Evolutionary conservation across 805 yeast species (phyloP).

Genomic region (Blastobotrys mokoenaii): DNA sequence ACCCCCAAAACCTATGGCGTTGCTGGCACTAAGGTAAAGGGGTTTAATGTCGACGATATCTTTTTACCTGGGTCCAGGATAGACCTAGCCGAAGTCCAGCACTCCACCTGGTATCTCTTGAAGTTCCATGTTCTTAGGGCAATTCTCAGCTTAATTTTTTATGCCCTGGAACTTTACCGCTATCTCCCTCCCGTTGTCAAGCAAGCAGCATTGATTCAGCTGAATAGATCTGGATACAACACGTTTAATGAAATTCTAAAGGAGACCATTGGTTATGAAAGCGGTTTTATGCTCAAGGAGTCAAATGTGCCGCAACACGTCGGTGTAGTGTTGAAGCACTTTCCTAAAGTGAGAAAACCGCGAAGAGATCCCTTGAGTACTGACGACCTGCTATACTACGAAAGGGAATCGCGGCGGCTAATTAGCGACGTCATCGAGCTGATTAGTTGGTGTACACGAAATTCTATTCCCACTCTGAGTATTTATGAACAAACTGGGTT

Average conservation of each 20-base stretch:
- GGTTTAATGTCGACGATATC: constrained; percentile 16
- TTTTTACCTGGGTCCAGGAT: constrained; percentile 16
- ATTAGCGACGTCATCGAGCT: constrained; percentile 4
- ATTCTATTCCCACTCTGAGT: constrained; percentile 1
- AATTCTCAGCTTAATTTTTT: constrained; percentile 8
- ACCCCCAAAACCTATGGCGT: constrained; percentile 3
- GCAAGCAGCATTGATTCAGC: constrained; percentile 1
- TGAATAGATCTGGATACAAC: constrained; percentile 1
- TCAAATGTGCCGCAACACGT: constrained; percentile 1
- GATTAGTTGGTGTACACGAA: constrained; percentile 6
- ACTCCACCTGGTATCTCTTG: constrained; percentile 14
- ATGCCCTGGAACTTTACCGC: constrained; percentile 4
- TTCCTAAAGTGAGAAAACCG: no score
- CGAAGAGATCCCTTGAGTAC: no score
- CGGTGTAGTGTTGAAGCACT: neutral
- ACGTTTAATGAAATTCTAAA: neutral
- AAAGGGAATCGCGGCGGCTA: constrained; percentile 2
- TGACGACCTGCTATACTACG: neutral
- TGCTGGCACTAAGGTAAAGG: constrained; percentile 9
- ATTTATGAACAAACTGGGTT: constrained; percentile 6
- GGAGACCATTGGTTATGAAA: neutral
- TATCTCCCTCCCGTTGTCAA: neutral
- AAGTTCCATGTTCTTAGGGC: constrained; percentile 15
- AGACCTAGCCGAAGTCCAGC: neutral
- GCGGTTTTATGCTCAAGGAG: neutral